These are phyloP conservation scores for Acidomyces sp. DNA, from an alignment of 495 filamentous ascomycete species.

Conservation along the genomic window DNA sequence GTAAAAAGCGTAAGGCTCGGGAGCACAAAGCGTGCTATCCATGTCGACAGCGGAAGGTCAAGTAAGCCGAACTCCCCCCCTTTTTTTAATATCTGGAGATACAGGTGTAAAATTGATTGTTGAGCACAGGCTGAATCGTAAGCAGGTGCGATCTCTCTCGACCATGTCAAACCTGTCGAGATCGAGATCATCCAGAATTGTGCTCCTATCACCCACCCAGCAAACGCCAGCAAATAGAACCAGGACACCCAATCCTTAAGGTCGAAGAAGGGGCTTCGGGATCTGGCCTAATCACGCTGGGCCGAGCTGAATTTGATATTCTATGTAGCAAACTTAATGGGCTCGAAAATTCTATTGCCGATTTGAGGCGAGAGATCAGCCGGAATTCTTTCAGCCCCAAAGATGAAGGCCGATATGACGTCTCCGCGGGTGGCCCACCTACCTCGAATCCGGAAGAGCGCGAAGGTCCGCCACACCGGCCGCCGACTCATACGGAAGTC, in stretches of 20 bases:
- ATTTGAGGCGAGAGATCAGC: conserved; percentile 23
- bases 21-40: conserved; percentile 34
- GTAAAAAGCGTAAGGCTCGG: conserved; percentile 30
- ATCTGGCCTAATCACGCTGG: conserved; percentile 21
- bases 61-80: conserved; percentile 8
- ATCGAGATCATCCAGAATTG: conserved; percentile 31
- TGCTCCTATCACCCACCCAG: conserved; percentile 30
- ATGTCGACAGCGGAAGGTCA: conserved; percentile 30
- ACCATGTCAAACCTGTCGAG: conserved; percentile 20
- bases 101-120: not conserved
- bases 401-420: no score
- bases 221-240: conserved; percentile 20
- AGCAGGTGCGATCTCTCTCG: conserved; percentile 18
- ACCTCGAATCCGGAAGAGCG: no score
- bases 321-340: conserved; percentile 29
- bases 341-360: conserved; percentile 26
- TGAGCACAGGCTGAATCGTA: not conserved
- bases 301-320: conserved; percentile 28
- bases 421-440: no score
- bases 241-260: conserved; percentile 9
- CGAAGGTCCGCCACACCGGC: not conserved
- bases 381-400: no score
- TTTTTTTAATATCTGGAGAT: not conserved
- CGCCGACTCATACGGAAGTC: conserved; percentile 10
- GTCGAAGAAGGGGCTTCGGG: conserved; percentile 13